Base-by-base conservation (phyloP, 768 basidiomycete species). In the Collybia mongolica region DNA sequence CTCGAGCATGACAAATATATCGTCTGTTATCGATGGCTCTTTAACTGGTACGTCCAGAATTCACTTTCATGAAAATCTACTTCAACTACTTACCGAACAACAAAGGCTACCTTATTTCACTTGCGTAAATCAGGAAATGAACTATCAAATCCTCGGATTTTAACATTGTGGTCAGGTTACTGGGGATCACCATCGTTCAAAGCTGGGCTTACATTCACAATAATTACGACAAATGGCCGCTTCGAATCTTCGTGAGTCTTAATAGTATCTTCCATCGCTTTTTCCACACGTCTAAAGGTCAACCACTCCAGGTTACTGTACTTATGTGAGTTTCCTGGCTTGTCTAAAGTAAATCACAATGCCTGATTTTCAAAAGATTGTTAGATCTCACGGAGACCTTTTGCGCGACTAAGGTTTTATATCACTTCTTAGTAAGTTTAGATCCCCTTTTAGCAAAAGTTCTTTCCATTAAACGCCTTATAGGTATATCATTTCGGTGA, bases 321-420 rank as follows among this genome's bases (percentile, higher is more conserved):
- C 22, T 51, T 7, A 29, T 51, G 49, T 51, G 22, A 23, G 49
- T 6, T n/a, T 18, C 29, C 17, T 19, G 17, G 1, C 26, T 26
- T n/a, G 2, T 19, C 14, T 6, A 8, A 35, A 5, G 3, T 40
- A 17, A 15, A 35, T 41, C 17, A 40, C 20, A 11, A 11, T 6
- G 11, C 4, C 8, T 24, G 11, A 32, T 14, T 5, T 29, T 8
- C 12, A 19, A 14, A 12, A 51, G 49, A 39, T 12, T 24, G n/a
- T 40, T 51, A 15, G 49, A 51, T 12, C 17, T 51, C 7, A 38
- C 20, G 12, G 49, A 51, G 43, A 51, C 43, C 5, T 18, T 35
- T 8, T 51, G 36, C 6, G 28, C 42, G n/a, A 45, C 44, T 36
- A 19, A 37, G 12, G 43, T 39, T 2, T 26, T 51, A 6, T 38